Base-by-base conservation (phyloP, 441 rosid genomes). In the Dalechampia spathulata region DNA sequence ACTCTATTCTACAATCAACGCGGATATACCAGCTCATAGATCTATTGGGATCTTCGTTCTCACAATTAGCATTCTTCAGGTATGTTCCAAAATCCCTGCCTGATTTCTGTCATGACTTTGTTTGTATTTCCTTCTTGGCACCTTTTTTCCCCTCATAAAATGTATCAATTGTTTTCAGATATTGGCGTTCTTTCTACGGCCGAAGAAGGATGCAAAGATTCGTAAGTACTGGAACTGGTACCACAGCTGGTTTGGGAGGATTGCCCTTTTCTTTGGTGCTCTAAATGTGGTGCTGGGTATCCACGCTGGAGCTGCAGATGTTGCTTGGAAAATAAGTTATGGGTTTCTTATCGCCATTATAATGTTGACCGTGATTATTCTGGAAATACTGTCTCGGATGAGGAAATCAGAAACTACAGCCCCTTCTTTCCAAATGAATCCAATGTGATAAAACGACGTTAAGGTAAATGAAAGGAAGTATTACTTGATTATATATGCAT, bases 141-240 rank as follows among this genome's bases (percentile, higher is more conserved):
- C 37, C 27, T 15, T 4, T 4, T 4, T 28, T 28, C 20, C 41
- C 21, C n/a, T 26, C 19, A 50, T 34, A 1, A 10, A 30, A 5
- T 21, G 13, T 44, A n/a, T 16, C 17, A 36, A 1, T n/a, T 36
- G 16, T 15, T 55, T 66, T 63, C 74, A 86, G 96, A 75, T 83
- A 63, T 47, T 89, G 76, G 95, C 95, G 5, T 83, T 92, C 68
- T 85, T 92, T 72, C 75, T 86, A 26, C 70, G 92, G 48, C 96
- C 99, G 0, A 66, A 73, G 44, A 85, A 78, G 66, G 96, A 85
- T 53, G 69, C 92, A 12, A 86, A 92, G 79, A 70, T 77, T 47
- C 76, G 96, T 23, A 65, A 50, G 66, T 85, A 79, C 64, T 86
- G 97, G 97, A 89, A 85, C 63, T 86, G 88, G 96, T 89, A 89